phyloP scores from a whole-genome alignment of 2,329 filamentous ascomycete genomes.

The Teratosphaeria nubilosa region DNA sequence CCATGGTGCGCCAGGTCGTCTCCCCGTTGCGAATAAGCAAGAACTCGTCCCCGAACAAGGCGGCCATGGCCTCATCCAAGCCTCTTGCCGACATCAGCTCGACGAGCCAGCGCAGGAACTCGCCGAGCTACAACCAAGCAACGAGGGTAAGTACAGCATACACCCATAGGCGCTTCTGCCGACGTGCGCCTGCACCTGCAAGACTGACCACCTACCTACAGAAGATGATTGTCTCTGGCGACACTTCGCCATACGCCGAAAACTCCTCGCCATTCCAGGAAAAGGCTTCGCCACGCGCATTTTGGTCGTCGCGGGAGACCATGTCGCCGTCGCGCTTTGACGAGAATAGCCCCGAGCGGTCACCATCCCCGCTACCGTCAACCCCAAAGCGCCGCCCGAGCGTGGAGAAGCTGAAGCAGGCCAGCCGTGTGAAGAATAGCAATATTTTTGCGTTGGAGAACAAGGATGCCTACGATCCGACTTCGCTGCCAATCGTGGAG shows the following conservation, averaged over 20 bases:
- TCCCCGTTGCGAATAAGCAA: constrained; percentile 74
- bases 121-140: constrained; percentile 74
- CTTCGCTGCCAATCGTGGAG: constrained; percentile 66
- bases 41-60: constrained; percentile 52
- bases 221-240: constrained; percentile 60
- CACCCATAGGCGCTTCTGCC: background rate
- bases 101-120: constrained; percentile 79
- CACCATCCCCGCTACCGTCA: constrained; percentile 52
- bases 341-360: constrained; percentile 56
- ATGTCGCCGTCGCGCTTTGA: constrained; percentile 55
- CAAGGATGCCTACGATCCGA: constrained; percentile 84
- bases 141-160: constrained; percentile 48
- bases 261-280: constrained; percentile 38
- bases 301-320: constrained; percentile 71
- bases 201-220: constrained; percentile 28
- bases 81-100: constrained; percentile 84
- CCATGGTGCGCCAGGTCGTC: constrained; percentile 48
- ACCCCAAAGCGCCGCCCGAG: constrained; percentile 64
- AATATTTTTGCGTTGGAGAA: constrained; percentile 91
- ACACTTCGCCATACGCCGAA: constrained; percentile 61
- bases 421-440: constrained; percentile 94
- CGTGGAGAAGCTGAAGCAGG: constrained; percentile 89
- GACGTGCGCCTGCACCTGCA: background rate
- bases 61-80: constrained; percentile 48
- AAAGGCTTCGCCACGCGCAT: constrained; percentile 64